Conservation (phyloP, 176 grass and related monocot genomes). For the Typha latifolia region DNA sequence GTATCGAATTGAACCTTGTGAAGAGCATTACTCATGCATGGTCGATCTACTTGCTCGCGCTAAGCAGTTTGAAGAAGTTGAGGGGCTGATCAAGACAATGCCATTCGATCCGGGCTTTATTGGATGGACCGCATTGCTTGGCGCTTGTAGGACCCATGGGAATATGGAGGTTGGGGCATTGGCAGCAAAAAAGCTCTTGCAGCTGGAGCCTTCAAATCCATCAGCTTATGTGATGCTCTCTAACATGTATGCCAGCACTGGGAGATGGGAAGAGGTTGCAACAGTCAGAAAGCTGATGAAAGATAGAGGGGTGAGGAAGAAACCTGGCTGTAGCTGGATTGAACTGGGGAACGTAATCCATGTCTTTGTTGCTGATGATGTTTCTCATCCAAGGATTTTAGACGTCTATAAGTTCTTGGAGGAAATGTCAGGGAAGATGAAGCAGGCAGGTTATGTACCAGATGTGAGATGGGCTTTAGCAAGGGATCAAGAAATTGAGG, state of each 20-base stretch:
- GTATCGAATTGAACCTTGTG: slow-evolving; percentile 22
- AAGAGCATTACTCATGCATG: slow-evolving; percentile 47
- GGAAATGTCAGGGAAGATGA: slow-evolving; percentile 23
- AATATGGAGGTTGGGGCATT: slow-evolving; percentile 28
- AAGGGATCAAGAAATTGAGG: slow-evolving; percentile 18
- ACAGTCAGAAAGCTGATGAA: slow-evolving; percentile 39
- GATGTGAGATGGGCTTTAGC: slow-evolving; percentile 23
- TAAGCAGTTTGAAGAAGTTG: slow-evolving; percentile 28
- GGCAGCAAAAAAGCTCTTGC: slow-evolving; percentile 30
- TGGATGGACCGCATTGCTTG: slow-evolving; percentile 36
- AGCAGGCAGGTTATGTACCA: slow-evolving; percentile 22
- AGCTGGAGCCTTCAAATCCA: slow-evolving; percentile 23
- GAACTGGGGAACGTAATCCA: slow-evolving; percentile 28
- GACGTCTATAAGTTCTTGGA: slow-evolving; percentile 30
- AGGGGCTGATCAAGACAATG: slow-evolving; percentile 28
- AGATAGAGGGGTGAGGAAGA: slow-evolving; percentile 27
- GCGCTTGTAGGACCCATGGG: slow-evolving; percentile 36
- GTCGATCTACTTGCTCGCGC: slow-evolving; percentile 33
- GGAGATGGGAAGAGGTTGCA: slow-evolving; percentile 33
- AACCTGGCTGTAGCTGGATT: slow-evolving; percentile 40
- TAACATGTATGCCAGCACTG: slow-evolving; percentile 37
- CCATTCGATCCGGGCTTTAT: slow-evolving; percentile 26
- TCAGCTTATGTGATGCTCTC: slow-evolving; percentile 30
- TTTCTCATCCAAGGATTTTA: slow-evolving; percentile 30
- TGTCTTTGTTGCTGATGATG: slow-evolving; percentile 34